Base-by-base conservation (phyloP, 768 basidiomycete species). In the Austroboletus eburneus region DNA sequence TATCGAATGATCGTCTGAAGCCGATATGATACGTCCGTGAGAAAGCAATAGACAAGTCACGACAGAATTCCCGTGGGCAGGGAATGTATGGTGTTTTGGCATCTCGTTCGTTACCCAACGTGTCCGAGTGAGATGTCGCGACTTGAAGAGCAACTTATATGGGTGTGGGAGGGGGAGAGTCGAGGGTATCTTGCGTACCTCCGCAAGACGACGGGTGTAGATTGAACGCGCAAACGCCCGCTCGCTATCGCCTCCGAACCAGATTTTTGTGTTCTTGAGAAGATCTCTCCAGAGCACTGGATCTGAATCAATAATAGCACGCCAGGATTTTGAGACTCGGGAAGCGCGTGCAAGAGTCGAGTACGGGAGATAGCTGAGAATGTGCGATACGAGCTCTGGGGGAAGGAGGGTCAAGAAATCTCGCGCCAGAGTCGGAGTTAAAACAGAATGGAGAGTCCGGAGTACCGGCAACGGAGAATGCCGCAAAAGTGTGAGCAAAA, bases 11-110 rank as follows among this genome's bases (percentile, higher is more conserved):
- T 97, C 94, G 66, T 99, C 95, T 1, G 92, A 95, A 10, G 95
- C 94, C 10, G 91, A 93, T 59, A 99, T 91, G 69, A 99, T 91
- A 50, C 94, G 91, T 24, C 89, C 88, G 50, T 83, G 82, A 41
- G 95, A 96, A 71, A 99, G 91, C 57, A 97, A 80, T 38, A 97
- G 81, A 65, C 93, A 96, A 34, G 95, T 99, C 63, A 99, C 92
- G 51, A 97, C 95, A 20, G 86, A 83, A 37, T 80, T 80, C 1
- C 91, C 91, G 56, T 93, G 89, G 10, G 93, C 93, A 1, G 85
- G 77, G 71, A 98, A 95, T 4, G 85, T 83, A 42, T 84, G 72
- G 47, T 88, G 85, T 54, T 80, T 86, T 13, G 85, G 89, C 48
- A 81, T 75, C 21, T 78, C 72, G 60, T 83, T 82, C 41, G 76